These are phyloP conservation scores for Penicillium sp. DNA, from an alignment of 2,329 filamentous ascomycete genomes.

Conservation along the genomic window DNA sequence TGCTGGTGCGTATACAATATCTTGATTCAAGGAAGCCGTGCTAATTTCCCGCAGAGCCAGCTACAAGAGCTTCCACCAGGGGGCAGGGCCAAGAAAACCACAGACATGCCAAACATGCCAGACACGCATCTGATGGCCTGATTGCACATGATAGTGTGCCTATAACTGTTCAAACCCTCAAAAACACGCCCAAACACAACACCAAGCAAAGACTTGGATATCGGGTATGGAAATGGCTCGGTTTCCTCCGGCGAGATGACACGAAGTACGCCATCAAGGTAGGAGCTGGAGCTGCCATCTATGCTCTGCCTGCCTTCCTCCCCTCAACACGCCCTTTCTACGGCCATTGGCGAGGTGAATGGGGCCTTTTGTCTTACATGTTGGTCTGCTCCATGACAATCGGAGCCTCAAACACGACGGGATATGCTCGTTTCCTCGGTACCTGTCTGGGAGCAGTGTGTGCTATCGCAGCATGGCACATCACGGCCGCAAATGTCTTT, in stretches of 20 bases:
- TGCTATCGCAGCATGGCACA: slow-evolving; percentile 76
- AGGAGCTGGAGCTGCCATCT: slow-evolving; percentile 83
- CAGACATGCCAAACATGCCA: neutral
- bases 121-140: slow-evolving; percentile 10
- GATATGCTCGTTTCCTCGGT: slow-evolving; percentile 80
- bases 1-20: slow-evolving; percentile 24
- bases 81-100: neutral
- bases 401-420: slow-evolving; percentile 91
- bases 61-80: neutral
- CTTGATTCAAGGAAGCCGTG: neutral
- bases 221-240: slow-evolving; percentile 43
- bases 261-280: slow-evolving; percentile 87
- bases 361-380: slow-evolving; percentile 97
- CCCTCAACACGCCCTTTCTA: slow-evolving; percentile 77
- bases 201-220: slow-evolving; percentile 43
- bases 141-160: slow-evolving; percentile 10
- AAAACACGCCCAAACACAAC: slow-evolving; percentile 2
- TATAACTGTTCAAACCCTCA: slow-evolving; percentile 5
- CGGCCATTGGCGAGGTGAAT: slow-evolving; percentile 88
- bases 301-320: slow-evolving; percentile 86
- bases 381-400: slow-evolving; percentile 98
- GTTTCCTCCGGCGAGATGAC: slow-evolving; percentile 64
- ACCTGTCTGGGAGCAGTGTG: slow-evolving; percentile 78
- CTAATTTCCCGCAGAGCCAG: neutral
- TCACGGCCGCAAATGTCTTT: slow-evolving; percentile 72